Base-by-base conservation (phyloP, 192 early-diverging fungal genomes). In the Phlyctochytrium arcticum region DNA sequence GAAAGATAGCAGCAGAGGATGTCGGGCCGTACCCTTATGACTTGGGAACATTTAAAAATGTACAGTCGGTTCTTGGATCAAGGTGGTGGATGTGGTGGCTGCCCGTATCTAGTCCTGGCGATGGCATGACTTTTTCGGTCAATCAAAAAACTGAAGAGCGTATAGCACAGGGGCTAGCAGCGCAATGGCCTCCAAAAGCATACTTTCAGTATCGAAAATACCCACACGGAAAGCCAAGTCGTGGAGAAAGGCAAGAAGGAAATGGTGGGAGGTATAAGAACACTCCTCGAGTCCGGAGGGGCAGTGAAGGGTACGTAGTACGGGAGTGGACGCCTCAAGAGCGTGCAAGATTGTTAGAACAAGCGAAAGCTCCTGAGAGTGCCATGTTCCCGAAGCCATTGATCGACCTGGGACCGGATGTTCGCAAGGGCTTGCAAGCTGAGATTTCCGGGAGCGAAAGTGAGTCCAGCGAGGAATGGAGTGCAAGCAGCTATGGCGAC, bases 141-240 rank as follows among this genome's bases (percentile, higher is more conserved):
- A 56, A 73, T 32, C 47, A 57, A 6, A 51, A 17, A 21, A 31
- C 72, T n/a, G 6, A 17, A 54, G 30, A 44, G 62, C 12, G n/a
- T 32, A 35, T 34, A 6, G 35, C 68, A 51, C 12, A 48, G 76
- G n/a, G 75, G 71, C 9, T 78, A 62, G 65, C 75, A 1, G 75
- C 78, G 57, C 74, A 82, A 61, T 91, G 89, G 89, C 91, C 91
- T 23, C 91, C 91, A 6, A 77, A 75, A 17, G 87, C 89, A 27
- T 91, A 90, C 65, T 84, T 72, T 60, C 49, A 66, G 7, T 74
- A 78, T 53, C 55, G 50, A 36, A 54, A 64, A 51, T 60, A 69
- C 51, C 70, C 70, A 23, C 55, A 69, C 51, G 61, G 69, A 24
- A 58, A 54, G 3, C 62, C 73, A 6, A 49, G 57, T n/a, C 46